Conservation (phyloP, 2,329 filamentous ascomycete species). For the Myriosclerotinia scirpicola region DNA sequence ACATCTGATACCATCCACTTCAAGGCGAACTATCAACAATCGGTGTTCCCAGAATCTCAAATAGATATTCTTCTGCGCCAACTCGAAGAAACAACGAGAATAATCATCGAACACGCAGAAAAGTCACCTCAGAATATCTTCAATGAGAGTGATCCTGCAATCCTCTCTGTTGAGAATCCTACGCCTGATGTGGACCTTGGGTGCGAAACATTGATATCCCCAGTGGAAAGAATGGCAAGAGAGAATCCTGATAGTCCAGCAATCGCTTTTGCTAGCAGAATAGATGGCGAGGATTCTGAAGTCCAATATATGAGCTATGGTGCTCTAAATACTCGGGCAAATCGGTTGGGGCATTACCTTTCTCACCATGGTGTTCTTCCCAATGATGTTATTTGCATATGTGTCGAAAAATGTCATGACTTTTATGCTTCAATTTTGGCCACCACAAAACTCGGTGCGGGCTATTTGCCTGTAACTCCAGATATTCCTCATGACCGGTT, state of each 20-base stretch:
- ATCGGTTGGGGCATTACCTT: constrained; percentile 61
- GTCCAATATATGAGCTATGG: constrained; percentile 58
- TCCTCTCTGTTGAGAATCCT: constrained; percentile 39
- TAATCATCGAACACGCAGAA: constrained; percentile 41
- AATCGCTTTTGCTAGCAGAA: constrained; percentile 59
- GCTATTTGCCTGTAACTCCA: constrained; percentile 77
- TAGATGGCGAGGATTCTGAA: constrained; percentile 43
- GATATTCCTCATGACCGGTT: constrained; percentile 65
- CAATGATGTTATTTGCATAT: constrained; percentile 66
- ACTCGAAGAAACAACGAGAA: constrained; percentile 53
- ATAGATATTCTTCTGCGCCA: constrained; percentile 59
- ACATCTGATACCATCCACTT: constrained; percentile 46
- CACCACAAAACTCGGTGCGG: constrained; percentile 71
- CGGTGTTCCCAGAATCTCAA: constrained; percentile 55
- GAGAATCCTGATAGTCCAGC: constrained; percentile 56
- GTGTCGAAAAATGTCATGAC: constrained; percentile 73
- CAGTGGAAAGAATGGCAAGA: constrained; percentile 38
- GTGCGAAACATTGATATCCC: constrained; percentile 32
- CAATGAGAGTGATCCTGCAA: constrained; percentile 19
- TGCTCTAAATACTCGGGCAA: constrained; percentile 63
- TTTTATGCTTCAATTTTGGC: constrained; percentile 76
- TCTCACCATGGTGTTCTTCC: constrained; percentile 47
- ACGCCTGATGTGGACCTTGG: constrained; percentile 25
- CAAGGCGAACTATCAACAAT: constrained; percentile 55
- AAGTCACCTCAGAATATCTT: constrained; percentile 27